Percentiles rank a stretch among this genome's conserved stretches.
These are phyloP conservation scores for Phyllosticta paracitricarpa DNA, from an alignment of 2,329 filamentous ascomycete genomes.

Conservation along the genomic window DNA sequence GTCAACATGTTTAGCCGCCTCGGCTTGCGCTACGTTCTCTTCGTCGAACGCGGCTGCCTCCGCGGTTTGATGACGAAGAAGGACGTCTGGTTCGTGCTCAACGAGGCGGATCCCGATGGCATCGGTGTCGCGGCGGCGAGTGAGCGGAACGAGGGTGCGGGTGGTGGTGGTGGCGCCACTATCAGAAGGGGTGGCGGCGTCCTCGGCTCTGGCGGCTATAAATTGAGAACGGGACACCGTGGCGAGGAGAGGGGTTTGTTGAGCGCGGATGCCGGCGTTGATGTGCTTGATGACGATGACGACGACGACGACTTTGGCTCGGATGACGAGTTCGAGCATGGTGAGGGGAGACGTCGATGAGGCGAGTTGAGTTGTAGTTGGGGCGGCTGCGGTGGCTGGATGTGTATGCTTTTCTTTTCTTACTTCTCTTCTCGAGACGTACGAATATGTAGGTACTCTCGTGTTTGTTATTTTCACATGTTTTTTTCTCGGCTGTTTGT, in stretches of 20 bases:
- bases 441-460: too few species aligned
- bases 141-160: not conserved
- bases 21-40: slow-evolving; percentile 80
- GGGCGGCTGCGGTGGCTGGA: too few species aligned
- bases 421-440: too few species aligned
- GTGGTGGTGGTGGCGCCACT: not conserved
- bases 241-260: slow-evolving; percentile 33
- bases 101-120: slow-evolving; percentile 52
- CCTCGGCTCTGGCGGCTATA: slow-evolving; percentile 19
- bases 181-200: slow-evolving; percentile 15
- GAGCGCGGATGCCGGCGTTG: not conserved
- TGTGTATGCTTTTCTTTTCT: too few species aligned
- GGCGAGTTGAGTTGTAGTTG: too few species aligned
- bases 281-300: not conserved
- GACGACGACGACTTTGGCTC: not conserved
- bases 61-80: slow-evolving; percentile 92
- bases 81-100: slow-evolving; percentile 88
- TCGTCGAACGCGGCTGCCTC: slow-evolving; percentile 70
- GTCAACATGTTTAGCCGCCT: slow-evolving; percentile 92
- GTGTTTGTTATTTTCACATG: too few species aligned
- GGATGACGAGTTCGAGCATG: not conserved
- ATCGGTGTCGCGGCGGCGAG: slow-evolving; percentile 15
- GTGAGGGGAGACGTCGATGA: too few species aligned
- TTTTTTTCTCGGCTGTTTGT: too few species aligned
- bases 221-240: slow-evolving; percentile 23